These are phyloP conservation scores for Helicostylum pulchrum DNA, from an alignment of 192 early-diverging fungal genomes.

Conservation along the genomic window DNA sequence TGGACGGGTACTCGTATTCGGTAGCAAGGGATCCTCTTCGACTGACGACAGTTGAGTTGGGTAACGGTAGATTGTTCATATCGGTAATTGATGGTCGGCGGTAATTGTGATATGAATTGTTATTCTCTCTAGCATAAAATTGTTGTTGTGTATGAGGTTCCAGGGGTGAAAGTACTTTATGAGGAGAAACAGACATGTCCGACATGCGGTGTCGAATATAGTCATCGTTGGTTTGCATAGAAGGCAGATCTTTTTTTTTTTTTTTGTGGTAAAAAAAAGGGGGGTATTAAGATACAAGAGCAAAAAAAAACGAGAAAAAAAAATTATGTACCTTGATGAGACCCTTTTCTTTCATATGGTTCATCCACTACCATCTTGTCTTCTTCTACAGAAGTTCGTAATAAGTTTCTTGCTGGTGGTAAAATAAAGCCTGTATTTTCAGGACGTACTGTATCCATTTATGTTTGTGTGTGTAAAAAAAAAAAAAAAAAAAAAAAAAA, in stretches of 20 bases:
- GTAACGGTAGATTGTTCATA: conserved; percentile 27
- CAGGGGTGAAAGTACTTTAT: conserved; percentile 15
- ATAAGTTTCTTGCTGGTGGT: conserved; percentile 17
- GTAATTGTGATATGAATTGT: conserved; percentile 22
- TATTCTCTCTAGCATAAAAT: conserved; percentile 3
- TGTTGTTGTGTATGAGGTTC: not conserved
- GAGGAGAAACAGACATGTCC: conserved; percentile 28
- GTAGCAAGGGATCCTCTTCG: conserved; percentile 32
- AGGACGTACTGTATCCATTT: conserved; percentile 12
- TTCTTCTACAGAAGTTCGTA: not conserved
- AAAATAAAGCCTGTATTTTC: conserved; percentile 9
- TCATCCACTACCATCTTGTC: conserved; percentile 16
- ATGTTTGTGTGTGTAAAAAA: not conserved
- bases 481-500: conserved; percentile 10
- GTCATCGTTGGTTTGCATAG: conserved; percentile 19
- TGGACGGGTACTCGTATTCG: conserved; percentile 31
- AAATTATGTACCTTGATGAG: too few species aligned
- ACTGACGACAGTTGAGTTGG: conserved; percentile 20
- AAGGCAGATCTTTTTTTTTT: not conserved
- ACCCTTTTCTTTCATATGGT: not conserved
- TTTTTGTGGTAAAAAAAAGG: not conserved
- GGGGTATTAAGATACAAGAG: not conserved
- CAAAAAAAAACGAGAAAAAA: not conserved
- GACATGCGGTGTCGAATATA: conserved; percentile 37
- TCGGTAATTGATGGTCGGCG: conserved; percentile 32